These are phyloP conservation scores for Aspergillus sparsus DNA, from an alignment of 495 filamentous ascomycete genomes.

Conservation along the genomic window DNA sequence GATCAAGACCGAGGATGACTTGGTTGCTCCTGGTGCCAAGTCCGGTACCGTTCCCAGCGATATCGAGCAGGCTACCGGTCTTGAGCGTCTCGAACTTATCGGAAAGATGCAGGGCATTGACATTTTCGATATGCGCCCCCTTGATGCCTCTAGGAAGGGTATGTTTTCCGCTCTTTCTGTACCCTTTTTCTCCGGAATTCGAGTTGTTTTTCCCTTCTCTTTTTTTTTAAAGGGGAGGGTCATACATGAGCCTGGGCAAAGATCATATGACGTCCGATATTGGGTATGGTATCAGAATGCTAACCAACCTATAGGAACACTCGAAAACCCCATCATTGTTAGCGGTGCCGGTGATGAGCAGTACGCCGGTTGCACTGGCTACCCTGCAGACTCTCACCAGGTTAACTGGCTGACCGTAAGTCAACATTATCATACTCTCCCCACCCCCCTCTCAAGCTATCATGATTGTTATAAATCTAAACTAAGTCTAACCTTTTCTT, in stretches of 20 bases:
- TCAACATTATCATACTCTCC: conserved; percentile 8
- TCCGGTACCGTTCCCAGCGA: conserved; percentile 89
- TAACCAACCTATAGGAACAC: conserved; percentile 62
- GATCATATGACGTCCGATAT: neutral
- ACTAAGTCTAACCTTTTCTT: neutral
- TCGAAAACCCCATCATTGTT: conserved; percentile 87
- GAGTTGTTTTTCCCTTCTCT: neutral
- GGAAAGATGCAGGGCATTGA: conserved; percentile 99
- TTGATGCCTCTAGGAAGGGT: conserved; percentile 88
- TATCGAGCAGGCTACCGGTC: conserved; percentile 89
- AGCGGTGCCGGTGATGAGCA: conserved; percentile 92
- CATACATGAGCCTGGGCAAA: neutral
- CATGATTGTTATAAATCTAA: neutral
- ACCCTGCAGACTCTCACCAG: conserved; percentile 85
- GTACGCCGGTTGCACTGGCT: conserved; percentile 94
- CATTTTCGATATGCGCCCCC: conserved; percentile 96
- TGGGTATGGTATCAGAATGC: neutral
- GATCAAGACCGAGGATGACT: conserved; percentile 76
- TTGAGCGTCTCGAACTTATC: conserved; percentile 97
- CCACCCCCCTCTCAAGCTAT: too few species aligned
- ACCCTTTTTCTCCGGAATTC: neutral
- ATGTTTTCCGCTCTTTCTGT: conserved; percentile 26
- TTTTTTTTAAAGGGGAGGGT: neutral
- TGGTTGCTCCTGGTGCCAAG: conserved; percentile 76
- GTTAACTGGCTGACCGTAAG: conserved; percentile 88